These are phyloP conservation scores for Austropuccinia psidii DNA, from an alignment of 1,284 basidiomycete species.

Conservation along the genomic window DNA sequence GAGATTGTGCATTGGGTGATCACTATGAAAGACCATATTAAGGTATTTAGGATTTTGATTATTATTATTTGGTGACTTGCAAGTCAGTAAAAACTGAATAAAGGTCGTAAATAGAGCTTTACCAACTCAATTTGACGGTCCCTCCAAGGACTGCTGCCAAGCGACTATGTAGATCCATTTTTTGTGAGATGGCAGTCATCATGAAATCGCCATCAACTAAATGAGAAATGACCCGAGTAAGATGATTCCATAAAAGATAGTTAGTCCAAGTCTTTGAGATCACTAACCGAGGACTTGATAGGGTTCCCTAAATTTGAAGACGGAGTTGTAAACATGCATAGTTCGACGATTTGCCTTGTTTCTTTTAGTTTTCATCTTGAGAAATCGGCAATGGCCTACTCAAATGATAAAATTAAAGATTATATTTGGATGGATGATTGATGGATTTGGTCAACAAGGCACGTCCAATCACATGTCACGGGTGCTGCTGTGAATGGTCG, in stretches of 20 bases:
- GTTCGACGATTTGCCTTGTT: conserved; percentile 22
- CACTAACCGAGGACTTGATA: conserved; percentile 28
- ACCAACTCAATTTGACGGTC: conserved; percentile 21
- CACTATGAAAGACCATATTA: conserved; percentile 13
- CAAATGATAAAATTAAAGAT: too few species aligned
- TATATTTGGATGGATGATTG: too few species aligned
- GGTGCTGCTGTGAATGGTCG: too few species aligned
- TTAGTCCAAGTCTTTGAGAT: neutral
- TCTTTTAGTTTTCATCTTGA: conserved; percentile 30
- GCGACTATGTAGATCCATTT: conserved; percentile 15
- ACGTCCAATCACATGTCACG: too few species aligned
- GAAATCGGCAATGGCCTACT: too few species aligned
- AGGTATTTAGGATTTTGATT: too few species aligned
- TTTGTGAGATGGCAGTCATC: conserved; percentile 9
- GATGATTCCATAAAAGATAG: neutral
- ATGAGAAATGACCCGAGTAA: neutral
- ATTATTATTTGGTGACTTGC: too few species aligned
- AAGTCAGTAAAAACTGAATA: too few species aligned
- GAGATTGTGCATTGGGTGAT: conserved; percentile 28
- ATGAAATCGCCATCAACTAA: conserved; percentile 27
- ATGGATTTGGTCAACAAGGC: too few species aligned
- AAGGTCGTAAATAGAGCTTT: neutral
- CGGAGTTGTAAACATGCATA: conserved; percentile 19
- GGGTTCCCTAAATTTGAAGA: conserved; percentile 30
- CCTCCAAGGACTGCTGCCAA: conserved; percentile 21